These are phyloP conservation scores for Mrakia hoshinonis DNA, from an alignment of 768 basidiomycete species.

Conservation along the genomic window DNA sequence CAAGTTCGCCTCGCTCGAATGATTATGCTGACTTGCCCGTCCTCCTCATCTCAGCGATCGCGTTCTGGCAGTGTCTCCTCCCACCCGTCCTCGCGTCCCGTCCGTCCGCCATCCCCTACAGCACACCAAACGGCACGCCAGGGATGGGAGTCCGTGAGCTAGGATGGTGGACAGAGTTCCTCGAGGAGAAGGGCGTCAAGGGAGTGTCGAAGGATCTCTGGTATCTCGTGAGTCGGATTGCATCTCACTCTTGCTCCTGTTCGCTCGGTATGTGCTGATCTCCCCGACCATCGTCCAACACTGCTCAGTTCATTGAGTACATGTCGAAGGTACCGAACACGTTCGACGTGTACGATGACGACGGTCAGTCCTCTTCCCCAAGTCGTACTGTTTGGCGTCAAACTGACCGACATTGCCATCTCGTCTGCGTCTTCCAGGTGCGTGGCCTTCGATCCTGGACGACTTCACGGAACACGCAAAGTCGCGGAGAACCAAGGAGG, in stretches of 20 bases:
- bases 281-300: not conserved
- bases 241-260: not conserved
- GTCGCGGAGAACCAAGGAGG: slow-evolving; percentile 19
- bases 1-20: not conserved
- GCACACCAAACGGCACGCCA: slow-evolving; percentile 17
- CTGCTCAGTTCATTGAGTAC: slow-evolving; percentile 25
- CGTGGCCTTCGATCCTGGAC: slow-evolving; percentile 42
- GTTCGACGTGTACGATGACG: slow-evolving; percentile 36
- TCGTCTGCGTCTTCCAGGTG: slow-evolving; percentile 30
- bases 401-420: too few species aligned
- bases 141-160: slow-evolving; percentile 32
- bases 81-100: slow-evolving; percentile 36
- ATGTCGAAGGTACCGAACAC: slow-evolving; percentile 21
- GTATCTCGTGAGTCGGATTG: slow-evolving; percentile 31
- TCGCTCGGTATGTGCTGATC: not conserved
- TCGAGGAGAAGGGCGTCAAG: slow-evolving; percentile 35
- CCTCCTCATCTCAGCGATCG: slow-evolving; percentile 34
- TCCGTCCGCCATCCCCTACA: slow-evolving; percentile 37
- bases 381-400: not conserved
- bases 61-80: slow-evolving; percentile 39
- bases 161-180: slow-evolving; percentile 39
- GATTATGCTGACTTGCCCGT: not conserved
- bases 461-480: slow-evolving; percentile 38
- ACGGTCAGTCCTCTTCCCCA: slow-evolving; percentile 33
- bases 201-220: slow-evolving; percentile 41